phyloP scores from a whole-genome alignment of 495 filamentous ascomycete species.

The Xeromyces bisporus region DNA sequence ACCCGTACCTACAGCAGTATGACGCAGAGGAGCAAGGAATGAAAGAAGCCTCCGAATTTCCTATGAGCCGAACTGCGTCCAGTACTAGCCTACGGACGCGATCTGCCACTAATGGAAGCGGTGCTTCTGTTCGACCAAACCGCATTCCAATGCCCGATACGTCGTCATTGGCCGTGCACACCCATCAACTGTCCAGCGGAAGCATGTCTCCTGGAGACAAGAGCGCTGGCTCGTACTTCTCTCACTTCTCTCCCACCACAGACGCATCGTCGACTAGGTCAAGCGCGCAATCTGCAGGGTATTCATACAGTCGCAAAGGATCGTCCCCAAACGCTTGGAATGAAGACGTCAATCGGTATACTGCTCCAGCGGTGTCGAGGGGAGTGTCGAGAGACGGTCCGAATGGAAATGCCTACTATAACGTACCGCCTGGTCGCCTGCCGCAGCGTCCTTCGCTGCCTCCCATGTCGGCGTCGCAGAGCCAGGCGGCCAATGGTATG shows the following conservation, averaged over 20 bases:
- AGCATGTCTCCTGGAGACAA: constrained; percentile 35
- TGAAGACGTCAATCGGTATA: constrained; percentile 63
- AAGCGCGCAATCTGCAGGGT: constrained; percentile 54
- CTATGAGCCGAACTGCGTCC: constrained; percentile 61
- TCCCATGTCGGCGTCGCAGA: constrained; percentile 43
- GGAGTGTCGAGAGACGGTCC: constrained; percentile 62
- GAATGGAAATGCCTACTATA: constrained; percentile 36
- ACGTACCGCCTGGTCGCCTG: constrained; percentile 40
- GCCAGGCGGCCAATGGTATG: constrained; percentile 35
- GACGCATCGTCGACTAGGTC: constrained; percentile 80
- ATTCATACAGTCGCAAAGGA: constrained; percentile 61
- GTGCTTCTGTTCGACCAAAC: constrained; percentile 37
- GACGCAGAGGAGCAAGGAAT: constrained; percentile 61
- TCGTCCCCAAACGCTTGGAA: constrained; percentile 40
- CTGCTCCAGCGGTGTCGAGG: constrained; percentile 70
- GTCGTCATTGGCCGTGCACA: constrained; percentile 56
- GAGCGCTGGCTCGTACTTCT: constrained; percentile 71
- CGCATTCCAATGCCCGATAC: constrained; percentile 51
- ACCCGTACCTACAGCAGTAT: constrained; percentile 65
- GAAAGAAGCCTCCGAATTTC: constrained; percentile 29
- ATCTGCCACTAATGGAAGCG: constrained; percentile 62
- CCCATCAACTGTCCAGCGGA: constrained; percentile 35
- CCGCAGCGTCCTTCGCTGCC: constrained; percentile 70
- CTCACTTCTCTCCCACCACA: constrained; percentile 78
- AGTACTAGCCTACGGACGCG: constrained; percentile 65